A percentile compares a stretch with the other conserved stretches of the same genome.
phyloP scores from a whole-genome alignment of 352 stramenopile species.

The Peronospora farinosa region DNA sequence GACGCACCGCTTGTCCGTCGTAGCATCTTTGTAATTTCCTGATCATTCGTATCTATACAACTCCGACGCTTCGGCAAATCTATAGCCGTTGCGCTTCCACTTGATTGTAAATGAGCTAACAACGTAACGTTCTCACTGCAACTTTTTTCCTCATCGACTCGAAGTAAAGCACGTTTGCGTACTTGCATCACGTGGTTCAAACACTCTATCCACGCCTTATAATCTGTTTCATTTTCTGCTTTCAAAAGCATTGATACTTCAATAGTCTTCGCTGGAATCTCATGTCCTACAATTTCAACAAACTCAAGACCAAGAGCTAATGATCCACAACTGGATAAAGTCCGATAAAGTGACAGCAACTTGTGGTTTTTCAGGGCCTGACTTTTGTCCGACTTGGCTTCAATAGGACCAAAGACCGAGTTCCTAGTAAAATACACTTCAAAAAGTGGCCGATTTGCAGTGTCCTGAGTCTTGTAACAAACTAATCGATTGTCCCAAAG shows the following conservation, averaged over 20 bases:
- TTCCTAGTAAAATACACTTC: slow-evolving; percentile 52
- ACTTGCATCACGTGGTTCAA: slow-evolving; percentile 48
- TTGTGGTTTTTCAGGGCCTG: slow-evolving; percentile 8
- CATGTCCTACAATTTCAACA: slow-evolving; percentile 36
- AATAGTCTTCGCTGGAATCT: slow-evolving; percentile 31
- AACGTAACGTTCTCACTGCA: slow-evolving; percentile 5
- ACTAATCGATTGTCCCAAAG: slow-evolving; percentile 57
- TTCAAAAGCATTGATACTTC: slow-evolving; percentile 51
- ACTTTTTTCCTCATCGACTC: slow-evolving; percentile 6
- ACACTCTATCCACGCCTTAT: slow-evolving; percentile 44
- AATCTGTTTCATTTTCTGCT: slow-evolving; percentile 37
- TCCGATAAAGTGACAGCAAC: slow-evolving; percentile 11
- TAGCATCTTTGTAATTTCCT: slow-evolving; percentile 9
- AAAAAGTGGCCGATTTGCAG: slow-evolving; percentile 45
- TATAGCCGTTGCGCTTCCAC: neutral
- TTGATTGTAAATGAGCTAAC: neutral
- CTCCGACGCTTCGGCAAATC: neutral
- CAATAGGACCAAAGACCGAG: slow-evolving; percentile 34
- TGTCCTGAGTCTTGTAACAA: slow-evolving; percentile 52
- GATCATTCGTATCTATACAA: neutral
- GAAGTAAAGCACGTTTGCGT: slow-evolving; percentile 29
- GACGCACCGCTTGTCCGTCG: slow-evolving; percentile 3
- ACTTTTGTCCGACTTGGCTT: slow-evolving; percentile 7
- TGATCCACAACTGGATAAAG: slow-evolving; percentile 9
- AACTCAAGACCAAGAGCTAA: slow-evolving; percentile 44